Percentiles rank a stretch among this genome's conserved stretches.
Conservation (phyloP, 352 stramenopile genomes). For the Phytophthora megakarya region DNA sequence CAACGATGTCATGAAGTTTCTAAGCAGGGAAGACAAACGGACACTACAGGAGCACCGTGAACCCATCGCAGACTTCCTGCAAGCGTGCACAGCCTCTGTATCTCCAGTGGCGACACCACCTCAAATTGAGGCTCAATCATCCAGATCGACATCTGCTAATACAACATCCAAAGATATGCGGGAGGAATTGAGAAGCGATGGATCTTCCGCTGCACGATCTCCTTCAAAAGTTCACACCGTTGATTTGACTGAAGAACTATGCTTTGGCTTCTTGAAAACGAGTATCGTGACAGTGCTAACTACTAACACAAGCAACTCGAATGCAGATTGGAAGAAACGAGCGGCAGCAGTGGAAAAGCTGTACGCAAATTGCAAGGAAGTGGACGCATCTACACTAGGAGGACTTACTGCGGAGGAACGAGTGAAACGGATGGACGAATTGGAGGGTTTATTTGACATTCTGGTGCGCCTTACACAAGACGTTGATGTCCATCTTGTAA, state of each 20-base stretch:
- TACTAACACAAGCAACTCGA: constrained; percentile 54
- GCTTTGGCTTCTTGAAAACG: constrained; percentile 55
- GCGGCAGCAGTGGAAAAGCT: constrained; percentile 63
- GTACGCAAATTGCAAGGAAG: constrained; percentile 44
- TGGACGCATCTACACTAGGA: constrained; percentile 26
- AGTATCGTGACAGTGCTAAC: constrained; percentile 46
- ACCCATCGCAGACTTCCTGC: constrained; percentile 58
- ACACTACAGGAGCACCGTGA: constrained; percentile 55
- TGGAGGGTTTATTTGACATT: constrained; percentile 53
- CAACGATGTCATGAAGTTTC: constrained; percentile 50
- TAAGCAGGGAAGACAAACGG: constrained; percentile 68
- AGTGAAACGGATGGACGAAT: constrained; percentile 12
- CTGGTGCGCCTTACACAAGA: constrained; percentile 62
- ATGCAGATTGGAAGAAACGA: constrained; percentile 76
- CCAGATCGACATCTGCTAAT: constrained; percentile 10
- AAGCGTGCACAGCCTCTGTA: constrained; percentile 21
- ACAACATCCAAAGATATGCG: constrained; percentile 1
- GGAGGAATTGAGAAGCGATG: neutral
- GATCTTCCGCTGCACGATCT: constrained; percentile 12
- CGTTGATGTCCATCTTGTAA: constrained; percentile 68
- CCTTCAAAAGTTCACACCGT: constrained; percentile 30
- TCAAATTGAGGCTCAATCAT: too few relatives aligned
- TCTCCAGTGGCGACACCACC: constrained; percentile 11
- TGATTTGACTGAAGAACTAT: constrained; percentile 11
- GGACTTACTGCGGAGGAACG: constrained; percentile 22